These are phyloP conservation scores for Trametes polyzona DNA, from an alignment of 1,284 basidiomycete genomes.

Conservation along the genomic window DNA sequence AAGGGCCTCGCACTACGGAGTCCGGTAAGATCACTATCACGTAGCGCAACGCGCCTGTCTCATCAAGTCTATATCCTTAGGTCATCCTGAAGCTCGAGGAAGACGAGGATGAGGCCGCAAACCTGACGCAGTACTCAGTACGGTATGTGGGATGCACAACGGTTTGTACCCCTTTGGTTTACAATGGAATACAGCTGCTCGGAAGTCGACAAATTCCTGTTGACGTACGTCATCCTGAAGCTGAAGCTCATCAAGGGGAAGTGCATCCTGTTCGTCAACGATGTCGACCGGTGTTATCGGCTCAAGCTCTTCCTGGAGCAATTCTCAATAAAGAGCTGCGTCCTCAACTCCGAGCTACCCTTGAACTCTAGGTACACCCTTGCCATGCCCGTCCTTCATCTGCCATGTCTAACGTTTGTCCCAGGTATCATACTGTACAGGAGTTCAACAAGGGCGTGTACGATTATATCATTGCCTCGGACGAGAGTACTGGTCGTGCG, in stretches of 20 bases:
- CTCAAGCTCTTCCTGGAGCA: slow-evolving; percentile 97
- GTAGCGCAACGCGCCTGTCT: background rate
- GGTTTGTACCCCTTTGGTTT: slow-evolving; percentile 8
- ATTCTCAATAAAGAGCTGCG: slow-evolving; percentile 95
- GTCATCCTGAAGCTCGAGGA: slow-evolving; percentile 87
- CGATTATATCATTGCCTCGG: slow-evolving; percentile 98
- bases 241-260: slow-evolving; percentile 95
- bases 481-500: slow-evolving; percentile 71
- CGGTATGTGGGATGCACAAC: slow-evolving; percentile 43
- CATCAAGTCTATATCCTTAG: slow-evolving; percentile 49
- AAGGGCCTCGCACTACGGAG: slow-evolving; percentile 88
- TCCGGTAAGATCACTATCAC: slow-evolving; percentile 61
- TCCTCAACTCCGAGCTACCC: slow-evolving; percentile 95
- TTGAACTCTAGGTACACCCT: slow-evolving; percentile 78
- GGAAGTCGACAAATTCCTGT: slow-evolving; percentile 95
- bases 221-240: slow-evolving; percentile 94
- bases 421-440: slow-evolving; percentile 94
- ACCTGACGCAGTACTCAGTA: slow-evolving; percentile 88
- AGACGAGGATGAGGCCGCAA: slow-evolving; percentile 76
- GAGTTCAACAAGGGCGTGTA: slow-evolving; percentile 99
- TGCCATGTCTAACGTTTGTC: too few species aligned
- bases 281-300: slow-evolving; percentile 93
- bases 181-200: slow-evolving; percentile 62
- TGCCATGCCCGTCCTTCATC: background rate
- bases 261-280: slow-evolving; percentile 97